Percentiles rank a stretch among this genome's conserved stretches.
Conservation (phyloP, 2,329 filamentous ascomycete species). For the Penicillium crustosum region DNA sequence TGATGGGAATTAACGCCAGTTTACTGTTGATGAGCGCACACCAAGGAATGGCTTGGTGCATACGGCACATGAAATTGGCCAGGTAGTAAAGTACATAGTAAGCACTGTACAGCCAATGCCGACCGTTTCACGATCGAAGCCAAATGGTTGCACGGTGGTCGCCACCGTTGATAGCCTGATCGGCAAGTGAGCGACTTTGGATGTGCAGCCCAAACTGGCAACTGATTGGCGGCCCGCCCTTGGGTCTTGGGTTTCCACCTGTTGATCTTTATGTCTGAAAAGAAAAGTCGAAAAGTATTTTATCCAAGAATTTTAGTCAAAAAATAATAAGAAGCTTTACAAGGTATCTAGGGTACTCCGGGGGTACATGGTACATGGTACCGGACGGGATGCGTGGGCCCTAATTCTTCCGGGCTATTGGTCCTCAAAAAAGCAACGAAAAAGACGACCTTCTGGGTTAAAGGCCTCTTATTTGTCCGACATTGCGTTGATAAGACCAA, state of each 20-base stretch:
- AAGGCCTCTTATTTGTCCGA: constrained; percentile 11
- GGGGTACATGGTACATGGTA: not conserved
- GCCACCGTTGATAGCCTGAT: constrained; percentile 27
- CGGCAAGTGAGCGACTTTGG: constrained; percentile 19
- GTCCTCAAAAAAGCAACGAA: not conserved
- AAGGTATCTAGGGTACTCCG: not conserved
- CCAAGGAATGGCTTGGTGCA: constrained; percentile 11
- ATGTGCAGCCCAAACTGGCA: constrained; percentile 12
- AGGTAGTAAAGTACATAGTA: not conserved
- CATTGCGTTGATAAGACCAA: constrained; percentile 21
- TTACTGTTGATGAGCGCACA: not conserved
- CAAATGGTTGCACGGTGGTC: constrained; percentile 19
- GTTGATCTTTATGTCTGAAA: constrained; percentile 15
- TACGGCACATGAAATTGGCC: constrained; percentile 27
- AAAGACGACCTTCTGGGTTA: not conserved
- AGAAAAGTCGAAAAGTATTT: not conserved
- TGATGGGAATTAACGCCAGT: not conserved
- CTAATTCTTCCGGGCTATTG: not conserved
- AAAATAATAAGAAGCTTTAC: not conserved
- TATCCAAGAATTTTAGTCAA: not conserved
- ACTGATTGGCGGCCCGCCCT: constrained; percentile 15
- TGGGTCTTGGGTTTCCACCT: constrained; percentile 16
- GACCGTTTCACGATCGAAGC: constrained; percentile 25
- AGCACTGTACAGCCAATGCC: constrained; percentile 16
- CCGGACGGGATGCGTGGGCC: constrained; percentile 4